Evolutionary conservation across 768 basidiomycete genomes (phyloP).

Genomic region (Boletus bicolor): DNA sequence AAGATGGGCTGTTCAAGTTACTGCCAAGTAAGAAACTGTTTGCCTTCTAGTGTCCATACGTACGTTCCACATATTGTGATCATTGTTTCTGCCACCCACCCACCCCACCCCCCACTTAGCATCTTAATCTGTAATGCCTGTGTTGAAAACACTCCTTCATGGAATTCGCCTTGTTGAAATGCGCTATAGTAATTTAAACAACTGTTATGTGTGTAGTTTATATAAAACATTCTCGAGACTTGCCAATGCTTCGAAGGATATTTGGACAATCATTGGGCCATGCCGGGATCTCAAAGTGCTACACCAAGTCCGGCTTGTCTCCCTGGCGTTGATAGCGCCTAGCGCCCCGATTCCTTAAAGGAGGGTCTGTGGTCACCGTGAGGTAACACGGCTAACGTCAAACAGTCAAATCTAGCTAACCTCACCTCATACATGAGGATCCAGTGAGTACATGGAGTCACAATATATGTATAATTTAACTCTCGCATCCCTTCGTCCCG

Average conservation of each 20-base stretch:
- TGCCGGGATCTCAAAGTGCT: neutral
- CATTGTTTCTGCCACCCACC: neutral
- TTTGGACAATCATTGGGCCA: neutral
- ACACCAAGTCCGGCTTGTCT: neutral
- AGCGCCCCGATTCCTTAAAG: neutral
- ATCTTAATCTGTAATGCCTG: neutral
- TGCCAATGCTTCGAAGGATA: neutral
- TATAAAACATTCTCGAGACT: neutral
- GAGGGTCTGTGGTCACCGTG: neutral
- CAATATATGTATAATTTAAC: slow-evolving; percentile 17
- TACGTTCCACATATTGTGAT: neutral
- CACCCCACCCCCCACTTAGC: too few species aligned
- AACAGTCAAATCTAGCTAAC: neutral
- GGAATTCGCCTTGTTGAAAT: neutral
- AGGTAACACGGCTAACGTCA: neutral
- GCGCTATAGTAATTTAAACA: neutral
- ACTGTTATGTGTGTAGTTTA: neutral
- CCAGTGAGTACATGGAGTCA: neutral
- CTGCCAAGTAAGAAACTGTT: slow-evolving; percentile 9
- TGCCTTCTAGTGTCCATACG: neutral
- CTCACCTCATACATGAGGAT: neutral
- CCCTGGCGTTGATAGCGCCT: neutral
- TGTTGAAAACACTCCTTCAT: neutral
- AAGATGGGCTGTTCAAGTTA: slow-evolving; percentile 42
- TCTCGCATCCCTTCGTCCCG: neutral